These are phyloP conservation scores for Citrus sinensis DNA, from an alignment of 345 rosid species.

Conservation along the genomic window DNA sequence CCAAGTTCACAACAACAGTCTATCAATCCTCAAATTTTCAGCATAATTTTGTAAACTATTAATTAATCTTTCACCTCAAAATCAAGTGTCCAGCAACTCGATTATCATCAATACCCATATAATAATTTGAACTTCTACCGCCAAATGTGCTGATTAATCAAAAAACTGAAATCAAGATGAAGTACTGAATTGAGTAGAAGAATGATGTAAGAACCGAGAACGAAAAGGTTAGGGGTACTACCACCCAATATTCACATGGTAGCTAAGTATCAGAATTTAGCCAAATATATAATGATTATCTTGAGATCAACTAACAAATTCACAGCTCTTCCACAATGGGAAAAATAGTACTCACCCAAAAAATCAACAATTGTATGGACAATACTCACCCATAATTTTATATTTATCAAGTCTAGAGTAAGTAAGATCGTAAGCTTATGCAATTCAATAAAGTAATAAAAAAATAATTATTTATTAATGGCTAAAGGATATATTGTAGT, in stretches of 20 bases:
- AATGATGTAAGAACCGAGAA: neutral
- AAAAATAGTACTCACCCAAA: neutral
- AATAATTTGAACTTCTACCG: neutral
- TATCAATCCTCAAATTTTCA: too few species aligned
- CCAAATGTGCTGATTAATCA: neutral
- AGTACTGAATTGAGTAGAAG: neutral
- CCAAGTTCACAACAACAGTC: too few species aligned
- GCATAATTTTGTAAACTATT: too few species aligned
- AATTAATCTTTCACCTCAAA: too few species aligned
- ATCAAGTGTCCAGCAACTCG: too few species aligned
- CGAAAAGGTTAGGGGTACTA: neutral
- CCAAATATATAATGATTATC: neutral
- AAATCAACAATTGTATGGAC: neutral
- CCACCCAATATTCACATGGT: neutral
- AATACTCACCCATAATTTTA: too few species aligned
- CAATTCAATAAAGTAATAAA: too few species aligned
- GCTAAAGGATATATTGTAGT: too few species aligned
- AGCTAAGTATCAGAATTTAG: neutral
- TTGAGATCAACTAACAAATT: neutral
- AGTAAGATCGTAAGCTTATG: too few species aligned
- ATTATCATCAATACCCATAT: neutral
- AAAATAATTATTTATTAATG: too few species aligned
- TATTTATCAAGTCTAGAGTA: too few species aligned
- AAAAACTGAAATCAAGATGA: neutral
- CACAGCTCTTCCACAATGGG: neutral